Evolutionary conservation across 208 protist species (phyloP), one percentile per base, ranked within the genome.

Genomic region (Histomonas meleagridis): DNA sequence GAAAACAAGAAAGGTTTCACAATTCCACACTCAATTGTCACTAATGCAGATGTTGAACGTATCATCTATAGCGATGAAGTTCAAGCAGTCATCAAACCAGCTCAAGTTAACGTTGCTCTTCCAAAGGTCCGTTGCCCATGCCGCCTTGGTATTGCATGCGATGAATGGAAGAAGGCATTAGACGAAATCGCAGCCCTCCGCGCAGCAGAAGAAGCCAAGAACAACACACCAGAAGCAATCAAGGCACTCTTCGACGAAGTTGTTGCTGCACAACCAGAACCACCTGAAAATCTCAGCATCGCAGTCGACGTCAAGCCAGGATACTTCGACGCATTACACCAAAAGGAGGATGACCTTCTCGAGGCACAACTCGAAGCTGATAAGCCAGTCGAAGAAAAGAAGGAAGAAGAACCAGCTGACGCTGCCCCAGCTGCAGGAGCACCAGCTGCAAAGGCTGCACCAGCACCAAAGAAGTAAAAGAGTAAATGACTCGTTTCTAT

Each of bases 21-120:
- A 35, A 92, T 97, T 62, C 97, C 97, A 91, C 92, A 93, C 91
- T 69, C 94, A 18, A 91, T 95, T 26, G 93, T 98, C 91, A 92
- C 93, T 76, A 97, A 97, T 93, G 53, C 96, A 91, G 97, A 98
- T 93, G 62, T 98, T 62, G 53, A 91, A 49, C 94, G 96, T 91
- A 92, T 98, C 92, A 95, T 98, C 93, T 94, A 96, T 91, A 96
- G 95, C 70, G 96, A 97, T 91, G 96, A 96, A 93, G 92, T 98
- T 72, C 95, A 96, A 93, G 81, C 76, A 32, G 46, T 55, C 16
- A 40, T 86, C 28, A 32, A 43, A 40, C 40, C 43, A 26, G 46
- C 43, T 12, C 43, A 46, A 0, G n/a, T 55, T n/a, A 48, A 26
- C 9, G 23, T 86, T 26, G 18, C 76, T 26, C n/a, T 86, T 40